Conservation (phyloP, 345 rosid species). For the Gossypium anomalum region DNA sequence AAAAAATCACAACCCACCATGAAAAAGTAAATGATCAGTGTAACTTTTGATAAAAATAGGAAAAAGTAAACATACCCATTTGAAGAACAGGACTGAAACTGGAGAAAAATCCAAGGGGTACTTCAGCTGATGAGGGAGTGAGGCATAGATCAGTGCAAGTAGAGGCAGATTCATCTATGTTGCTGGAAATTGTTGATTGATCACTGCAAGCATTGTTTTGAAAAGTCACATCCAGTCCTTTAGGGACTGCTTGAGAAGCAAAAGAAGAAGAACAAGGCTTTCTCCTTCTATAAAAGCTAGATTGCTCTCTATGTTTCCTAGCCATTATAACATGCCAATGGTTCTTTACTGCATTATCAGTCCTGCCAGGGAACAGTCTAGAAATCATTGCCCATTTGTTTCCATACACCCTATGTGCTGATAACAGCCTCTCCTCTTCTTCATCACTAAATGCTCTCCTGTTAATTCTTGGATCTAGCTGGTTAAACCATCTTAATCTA, state of each 20-base stretch:
- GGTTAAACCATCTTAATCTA: constrained; percentile 93
- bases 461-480: constrained; percentile 86
- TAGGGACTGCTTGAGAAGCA: constrained; percentile 15
- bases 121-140: constrained; percentile 46
- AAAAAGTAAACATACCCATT: constrained; percentile 25
- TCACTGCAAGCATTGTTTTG: constrained; percentile 35
- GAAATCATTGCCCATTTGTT: constrained; percentile 95
- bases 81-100: constrained; percentile 20
- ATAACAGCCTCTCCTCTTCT: constrained; percentile 72
- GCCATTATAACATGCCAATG: constrained; percentile 99
- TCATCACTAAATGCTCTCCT: constrained; percentile 69
- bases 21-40: background rate
- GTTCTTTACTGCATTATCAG: constrained; percentile 93
- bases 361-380: constrained; percentile 76
- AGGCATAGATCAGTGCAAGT: constrained; percentile 61
- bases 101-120: constrained; percentile 17
- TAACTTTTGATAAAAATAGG: too few species aligned
- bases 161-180: constrained; percentile 45
- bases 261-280: constrained; percentile 29
- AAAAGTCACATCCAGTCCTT: constrained; percentile 12
- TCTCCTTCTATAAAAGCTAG: constrained; percentile 42
- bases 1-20: background rate
- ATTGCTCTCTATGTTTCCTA: constrained; percentile 69
- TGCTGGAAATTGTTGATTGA: constrained; percentile 37
- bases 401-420: constrained; percentile 69